These are phyloP conservation scores for Ceriops zippeliana DNA, from an alignment of 345 rosid species.

Conservation along the genomic window DNA sequence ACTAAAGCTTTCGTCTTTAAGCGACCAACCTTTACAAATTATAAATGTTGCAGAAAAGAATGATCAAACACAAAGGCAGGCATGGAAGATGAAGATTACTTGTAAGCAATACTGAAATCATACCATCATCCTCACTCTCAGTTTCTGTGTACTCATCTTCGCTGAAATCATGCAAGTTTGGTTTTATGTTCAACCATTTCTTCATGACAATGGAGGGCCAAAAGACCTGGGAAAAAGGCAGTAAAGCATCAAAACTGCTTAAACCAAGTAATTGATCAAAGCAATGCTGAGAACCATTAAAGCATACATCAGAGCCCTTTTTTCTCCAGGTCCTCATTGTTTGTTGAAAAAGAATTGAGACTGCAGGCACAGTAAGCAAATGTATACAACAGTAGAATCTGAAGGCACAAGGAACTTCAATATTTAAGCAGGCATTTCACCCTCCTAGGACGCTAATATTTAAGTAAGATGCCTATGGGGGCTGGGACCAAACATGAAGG, in stretches of 20 bases:
- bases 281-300: neutral
- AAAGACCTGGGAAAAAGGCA: constrained; percentile 40
- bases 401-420: constrained; percentile 7
- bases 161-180: constrained; percentile 75
- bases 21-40: constrained; percentile 40
- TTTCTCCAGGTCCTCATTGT: constrained; percentile 59
- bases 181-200: constrained; percentile 94
- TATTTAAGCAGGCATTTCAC: constrained; percentile 23
- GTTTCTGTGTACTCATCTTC: constrained; percentile 92
- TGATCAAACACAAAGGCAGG: constrained; percentile 12
- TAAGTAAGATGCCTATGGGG: constrained; percentile 27
- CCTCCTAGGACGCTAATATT: constrained; percentile 30
- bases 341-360: constrained; percentile 12
- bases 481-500: constrained; percentile 13
- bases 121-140: constrained; percentile 95
- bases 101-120: constrained; percentile 4
- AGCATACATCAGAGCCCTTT: constrained; percentile 66
- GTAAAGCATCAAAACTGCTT: neutral
- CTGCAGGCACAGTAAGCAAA: constrained; percentile 1
- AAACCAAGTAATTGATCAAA: constrained; percentile 1
- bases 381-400: neutral
- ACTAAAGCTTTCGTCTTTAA: constrained; percentile 39
- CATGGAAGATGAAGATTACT: neutral
- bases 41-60: constrained; percentile 10
- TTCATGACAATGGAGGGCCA: constrained; percentile 97